Conservation (phyloP, 352 stramenopile genomes). For the Hyaloperonospora brassicae region DNA sequence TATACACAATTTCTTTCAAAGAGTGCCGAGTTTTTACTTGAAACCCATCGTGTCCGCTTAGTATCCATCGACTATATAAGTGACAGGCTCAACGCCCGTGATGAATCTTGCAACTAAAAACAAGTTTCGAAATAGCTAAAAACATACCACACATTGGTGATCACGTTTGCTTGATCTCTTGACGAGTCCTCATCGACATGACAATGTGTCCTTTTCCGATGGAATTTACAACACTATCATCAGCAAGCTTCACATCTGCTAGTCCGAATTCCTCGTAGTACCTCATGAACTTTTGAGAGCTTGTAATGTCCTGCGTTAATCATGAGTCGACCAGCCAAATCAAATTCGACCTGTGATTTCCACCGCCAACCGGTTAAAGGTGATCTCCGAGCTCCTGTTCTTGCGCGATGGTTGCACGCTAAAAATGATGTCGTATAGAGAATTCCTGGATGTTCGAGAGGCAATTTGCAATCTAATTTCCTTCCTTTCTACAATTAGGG, state of each 20-base stretch:
- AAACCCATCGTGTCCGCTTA: neutral
- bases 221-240: neutral
- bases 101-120: neutral
- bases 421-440: neutral
- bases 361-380: neutral
- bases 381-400: neutral
- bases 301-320: neutral
- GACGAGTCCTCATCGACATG: neutral
- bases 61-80: neutral
- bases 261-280: neutral
- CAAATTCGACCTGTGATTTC: neutral
- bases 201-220: neutral
- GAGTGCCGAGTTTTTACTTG: constrained; percentile 1
- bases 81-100: neutral
- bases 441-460: neutral
- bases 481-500: constrained; percentile 4
- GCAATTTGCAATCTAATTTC: constrained; percentile 11
- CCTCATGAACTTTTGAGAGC: too few species aligned
- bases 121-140: neutral
- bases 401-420: constrained; percentile 3
- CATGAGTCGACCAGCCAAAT: neutral
- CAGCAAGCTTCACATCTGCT: neutral
- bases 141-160: neutral
- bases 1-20: neutral
- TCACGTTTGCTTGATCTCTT: neutral